Base-by-base conservation (phyloP, 768 basidiomycete genomes). In the Lentinula detonsa region DNA sequence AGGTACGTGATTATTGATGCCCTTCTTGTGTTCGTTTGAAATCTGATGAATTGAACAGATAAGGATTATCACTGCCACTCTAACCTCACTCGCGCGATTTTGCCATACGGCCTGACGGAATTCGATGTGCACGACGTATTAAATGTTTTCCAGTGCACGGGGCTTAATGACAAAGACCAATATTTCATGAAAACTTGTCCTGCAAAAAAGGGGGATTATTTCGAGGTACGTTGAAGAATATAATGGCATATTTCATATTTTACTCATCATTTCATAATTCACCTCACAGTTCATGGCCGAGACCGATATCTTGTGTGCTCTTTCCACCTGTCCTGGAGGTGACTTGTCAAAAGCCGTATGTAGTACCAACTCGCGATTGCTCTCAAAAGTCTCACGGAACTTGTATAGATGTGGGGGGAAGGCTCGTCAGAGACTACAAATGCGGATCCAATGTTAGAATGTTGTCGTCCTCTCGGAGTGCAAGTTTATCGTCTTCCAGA, bases 171-270 rank as follows among this genome's bases (percentile, higher is more conserved):
- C 31, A 56, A 67, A 49, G 67, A 67, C 50, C 62, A 67, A 49
- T 67, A 67, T 53, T 67, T 64, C 42, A 67, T 67, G 67, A 68
- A 67, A 52, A 63, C 66, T 23, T 68, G 67, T 59, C 67, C 67
- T 33, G 67, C 66, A 39, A 59, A 52, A 49, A 63, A 62, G 31
- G 67, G 62, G 13, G 62, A 65, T 60, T 66, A 67, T 59, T 54
- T 67, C 28, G 62, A 64, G 59, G 63, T 64, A n/a, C 21, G 21
- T 8, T 43, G 16, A 28, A 28, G 28, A 28, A 28, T 28, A 28
- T 28, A 28, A 28, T 28, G 2, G 28, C 28, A 28, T 3, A 3
- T 15, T 52, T 52, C 51, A 13, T 11, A 15, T 1, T 35, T 35
- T 28, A 0, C n/a, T 39, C 6, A 40, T 40, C 33, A 7, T 21